Evolutionary conservation across 768 basidiomycete species (phyloP).

Genomic region (Lactarius vividus): DNA sequence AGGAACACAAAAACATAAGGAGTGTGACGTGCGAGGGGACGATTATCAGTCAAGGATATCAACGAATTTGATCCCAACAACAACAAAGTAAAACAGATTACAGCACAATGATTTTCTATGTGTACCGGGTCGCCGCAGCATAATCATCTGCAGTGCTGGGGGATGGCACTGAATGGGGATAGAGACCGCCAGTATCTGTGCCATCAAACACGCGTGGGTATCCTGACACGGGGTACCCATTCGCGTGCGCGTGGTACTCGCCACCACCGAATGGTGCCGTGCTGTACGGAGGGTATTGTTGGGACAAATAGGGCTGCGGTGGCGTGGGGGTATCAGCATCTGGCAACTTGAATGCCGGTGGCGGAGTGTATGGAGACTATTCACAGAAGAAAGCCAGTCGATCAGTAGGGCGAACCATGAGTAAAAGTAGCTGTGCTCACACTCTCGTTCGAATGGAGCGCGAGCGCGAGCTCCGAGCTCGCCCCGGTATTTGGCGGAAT

Average conservation of each 20-base stretch:
- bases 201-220: conserved; percentile 15
- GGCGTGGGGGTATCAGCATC: conserved; percentile 8
- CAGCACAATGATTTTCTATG: conserved; percentile 7
- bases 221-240: conserved; percentile 7
- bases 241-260: conserved; percentile 20
- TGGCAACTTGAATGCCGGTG: conserved; percentile 22
- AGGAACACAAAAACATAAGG: neutral
- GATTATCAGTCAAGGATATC: conserved; percentile 22
- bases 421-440: neutral
- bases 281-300: conserved; percentile 10
- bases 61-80: conserved; percentile 9
- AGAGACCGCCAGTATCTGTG: conserved; percentile 3
- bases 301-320: conserved; percentile 10
- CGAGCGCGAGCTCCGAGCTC: conserved; percentile 23
- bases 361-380: conserved; percentile 21
- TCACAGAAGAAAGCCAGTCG: neutral
- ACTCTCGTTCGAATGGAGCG: conserved; percentile 24
- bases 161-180: conserved; percentile 14
- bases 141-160: conserved; percentile 17
- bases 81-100: conserved; percentile 8
- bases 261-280: conserved; percentile 6
- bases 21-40: neutral
- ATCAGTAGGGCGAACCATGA: neutral
- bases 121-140: conserved; percentile 10
- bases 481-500: conserved; percentile 3